Evolutionary conservation across 441 rosid species (phyloP), one percentile per base, ranked within the genome.

Genomic region (Populus hybrid): DNA sequence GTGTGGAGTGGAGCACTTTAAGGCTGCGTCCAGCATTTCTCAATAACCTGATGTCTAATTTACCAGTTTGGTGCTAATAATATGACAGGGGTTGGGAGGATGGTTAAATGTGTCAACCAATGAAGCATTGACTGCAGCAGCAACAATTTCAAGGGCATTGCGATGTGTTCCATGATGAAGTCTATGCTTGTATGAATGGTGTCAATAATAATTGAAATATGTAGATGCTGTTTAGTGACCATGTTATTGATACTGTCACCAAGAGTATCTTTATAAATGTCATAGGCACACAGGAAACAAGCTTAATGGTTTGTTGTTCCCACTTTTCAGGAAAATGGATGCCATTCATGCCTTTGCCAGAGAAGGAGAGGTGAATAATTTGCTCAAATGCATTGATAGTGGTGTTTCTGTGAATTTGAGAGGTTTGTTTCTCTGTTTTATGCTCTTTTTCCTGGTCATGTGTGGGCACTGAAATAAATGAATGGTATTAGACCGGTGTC

Each of bases 301-400:
- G 61, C 61, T 53, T 18, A 53, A 53, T 53, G 61, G 61, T 32
- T 23, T 53, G 72, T 23, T 67, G 57, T 34, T 74, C n/a, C 66
- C 67, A 1, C 80, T 70, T 75, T 73, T 75, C 86, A 95, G 99
- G 91, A 87, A 85, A 86, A 89, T 95, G 89, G 98, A 94, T 81
- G 98, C 94, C 24, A 85, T 95, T 78, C 99, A 95, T 82, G 87
- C 80, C 71, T 94, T 91, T 86, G 94, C 99, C 28, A 89, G 99
- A 85, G 97, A 95, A 85, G 99, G 99, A 73, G 94, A 92, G 40
- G 79, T 87, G 66, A 84, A 88, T 67, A 89, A 89, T 85, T 82
- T 95, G 83, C 87, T 89, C 61, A 90, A 89, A 82, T 88, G 97
- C 76, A 79, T 94, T 70, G 91, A 90, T 53, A 85, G 79, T 74